Conservation (phyloP, 2,329 filamentous ascomycete genomes). For the Verticillium nonalfalfae region DNA sequence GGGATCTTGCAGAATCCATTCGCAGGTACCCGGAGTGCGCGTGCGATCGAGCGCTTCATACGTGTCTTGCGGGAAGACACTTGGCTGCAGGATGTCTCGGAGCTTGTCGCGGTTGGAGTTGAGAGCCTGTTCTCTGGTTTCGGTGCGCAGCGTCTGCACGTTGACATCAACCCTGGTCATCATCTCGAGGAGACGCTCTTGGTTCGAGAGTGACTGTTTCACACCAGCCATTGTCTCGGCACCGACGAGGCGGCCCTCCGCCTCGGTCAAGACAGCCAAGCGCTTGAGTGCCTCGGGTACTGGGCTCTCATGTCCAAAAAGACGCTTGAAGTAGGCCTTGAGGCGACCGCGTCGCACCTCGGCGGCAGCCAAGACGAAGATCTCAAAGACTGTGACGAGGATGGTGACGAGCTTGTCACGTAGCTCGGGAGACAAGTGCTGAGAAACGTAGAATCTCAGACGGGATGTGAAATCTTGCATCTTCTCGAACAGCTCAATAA, state of each 20-base stretch:
- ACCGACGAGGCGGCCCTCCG: conserved; percentile 34
- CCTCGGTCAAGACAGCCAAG: conserved; percentile 31
- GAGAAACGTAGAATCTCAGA: conserved; percentile 31
- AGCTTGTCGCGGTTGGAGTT: conserved; percentile 27
- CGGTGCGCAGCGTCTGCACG: conserved; percentile 24
- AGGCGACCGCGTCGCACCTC: conserved; percentile 32
- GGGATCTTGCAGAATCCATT: conserved; percentile 36
- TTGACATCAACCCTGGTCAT: conserved; percentile 22
- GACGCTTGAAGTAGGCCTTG: conserved; percentile 31
- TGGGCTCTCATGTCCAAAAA: conserved; percentile 31
- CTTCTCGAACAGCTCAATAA: conserved; percentile 34
- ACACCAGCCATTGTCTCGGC: conserved; percentile 35
- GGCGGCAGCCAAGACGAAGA: conserved; percentile 35
- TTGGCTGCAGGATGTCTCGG: conserved; percentile 32
- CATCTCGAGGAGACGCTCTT: conserved; percentile 26
- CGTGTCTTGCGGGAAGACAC: conserved; percentile 33
- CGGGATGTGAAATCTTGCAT: conserved; percentile 36
- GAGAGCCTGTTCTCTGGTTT: conserved; percentile 24
- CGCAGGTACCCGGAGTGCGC: conserved; percentile 33
- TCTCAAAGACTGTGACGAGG: conserved; percentile 35
- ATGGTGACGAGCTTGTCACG: conserved; percentile 32
- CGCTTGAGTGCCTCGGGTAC: conserved; percentile 31
- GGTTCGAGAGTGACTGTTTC: conserved; percentile 25
- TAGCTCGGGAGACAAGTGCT: conserved; percentile 28
- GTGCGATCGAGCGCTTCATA: conserved; percentile 32